phyloP scores from a whole-genome alignment of 768 basidiomycete genomes.

The Leccinum longicurvipes region DNA sequence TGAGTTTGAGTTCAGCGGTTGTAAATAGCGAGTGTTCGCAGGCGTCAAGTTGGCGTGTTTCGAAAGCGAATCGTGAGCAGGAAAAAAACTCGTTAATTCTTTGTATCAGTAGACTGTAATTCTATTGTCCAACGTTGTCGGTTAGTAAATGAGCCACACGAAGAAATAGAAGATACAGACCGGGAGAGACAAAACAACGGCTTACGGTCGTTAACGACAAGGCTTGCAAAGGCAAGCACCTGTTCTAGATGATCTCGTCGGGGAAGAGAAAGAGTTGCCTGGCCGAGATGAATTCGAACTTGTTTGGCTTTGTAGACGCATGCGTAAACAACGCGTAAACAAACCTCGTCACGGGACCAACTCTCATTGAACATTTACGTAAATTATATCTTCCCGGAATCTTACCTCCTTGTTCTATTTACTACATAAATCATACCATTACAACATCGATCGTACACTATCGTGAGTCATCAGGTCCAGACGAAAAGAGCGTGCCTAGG shows the following conservation, averaged over 20 bases:
- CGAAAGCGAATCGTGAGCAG: no score
- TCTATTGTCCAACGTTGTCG: not conserved
- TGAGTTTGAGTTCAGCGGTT: slow-evolving; percentile 17
- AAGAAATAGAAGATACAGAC: not conserved
- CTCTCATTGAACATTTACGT: not conserved
- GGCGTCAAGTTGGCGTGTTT: slow-evolving; percentile 15
- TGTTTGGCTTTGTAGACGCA: slow-evolving; percentile 31
- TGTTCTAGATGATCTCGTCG: slow-evolving; percentile 13
- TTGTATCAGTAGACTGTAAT: no score
- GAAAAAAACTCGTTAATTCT: no score
- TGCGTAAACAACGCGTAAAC: slow-evolving; percentile 32
- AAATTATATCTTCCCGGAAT: not conserved
- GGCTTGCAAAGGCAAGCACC: slow-evolving; percentile 22
- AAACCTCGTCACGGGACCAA: slow-evolving; percentile 25
- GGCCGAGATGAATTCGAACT: slow-evolving; percentile 28
- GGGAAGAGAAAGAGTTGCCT: slow-evolving; percentile 13
- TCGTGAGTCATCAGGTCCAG: not conserved
- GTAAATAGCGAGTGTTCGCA: slow-evolving; percentile 14
- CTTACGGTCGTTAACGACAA: slow-evolving; percentile 26
- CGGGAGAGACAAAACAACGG: slow-evolving; percentile 15
- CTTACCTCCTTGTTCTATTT: not conserved
- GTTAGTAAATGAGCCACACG: not conserved
- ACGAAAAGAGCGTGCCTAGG: not conserved
- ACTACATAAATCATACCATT: no score
- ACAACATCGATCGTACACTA: slow-evolving; percentile 1